Base-by-base conservation (phyloP, 2,329 filamentous ascomycete species). In the Diaporthe capsici region DNA sequence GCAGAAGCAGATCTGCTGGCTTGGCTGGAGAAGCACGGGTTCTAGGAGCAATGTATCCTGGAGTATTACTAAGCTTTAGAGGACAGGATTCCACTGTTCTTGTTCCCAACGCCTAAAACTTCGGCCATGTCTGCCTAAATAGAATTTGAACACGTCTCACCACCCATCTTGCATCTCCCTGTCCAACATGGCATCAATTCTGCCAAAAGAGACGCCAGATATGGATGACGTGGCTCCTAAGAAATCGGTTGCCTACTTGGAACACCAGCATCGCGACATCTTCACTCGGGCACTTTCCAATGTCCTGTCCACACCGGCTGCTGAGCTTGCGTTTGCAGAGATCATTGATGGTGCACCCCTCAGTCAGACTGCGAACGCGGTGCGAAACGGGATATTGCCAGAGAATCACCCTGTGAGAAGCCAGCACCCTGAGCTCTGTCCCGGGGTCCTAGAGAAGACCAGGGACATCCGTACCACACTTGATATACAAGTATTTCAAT, bases 401-500 rank as follows among this genome's bases (percentile, higher is more conserved):
- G 0, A 5, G 31, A 6, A 39, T 7, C 63, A 68, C 63, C 63
- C 63, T 12, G 63, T 68, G 12, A 47, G 63, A 4, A 68, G 28
- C 25, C 53, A 72, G 22, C 77, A 78, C 53, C 25, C 15, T 8
- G 31, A 68, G 9, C 73, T 78, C 4, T 78, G 75, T 65, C 73
- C 75, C 8, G 73, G 75, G 8, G 60, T 76, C 25, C 17, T 77
- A 4, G 70, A 76, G 47, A 76, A 39, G 42, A 10, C 15, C 20
- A 57, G 49, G 25, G 60, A 53, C n/a, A 61, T 25, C 3, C 42
- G 5, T 71, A 72, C 34, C n/a, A 63, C 15, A 9, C 44, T 44
- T 44, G 25, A 31, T 73, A 73, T 49, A 47, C 65, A 15, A 20
- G 31, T 34, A 39, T 37, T 55, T 22, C 37, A 39, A 49, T 34